Evolutionary conservation across 2,329 filamentous ascomycete species (phyloP), one percentile per base, ranked within the genome.

Genomic region (Aspergillus pseudonomiae): DNA sequence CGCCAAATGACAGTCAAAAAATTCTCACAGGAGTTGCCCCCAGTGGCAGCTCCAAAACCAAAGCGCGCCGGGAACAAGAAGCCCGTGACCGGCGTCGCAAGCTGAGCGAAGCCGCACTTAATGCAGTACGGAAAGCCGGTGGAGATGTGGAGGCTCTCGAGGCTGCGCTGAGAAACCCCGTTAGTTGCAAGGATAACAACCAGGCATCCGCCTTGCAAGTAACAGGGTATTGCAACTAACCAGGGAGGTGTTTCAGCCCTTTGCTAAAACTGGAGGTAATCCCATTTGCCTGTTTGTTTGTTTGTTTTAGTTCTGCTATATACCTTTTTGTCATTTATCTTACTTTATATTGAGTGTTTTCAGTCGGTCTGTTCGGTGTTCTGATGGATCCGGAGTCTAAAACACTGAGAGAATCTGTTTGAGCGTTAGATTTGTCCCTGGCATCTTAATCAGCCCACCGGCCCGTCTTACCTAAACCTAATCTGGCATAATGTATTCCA

Each of bases 21-120:
- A 89, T 99, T 50, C 87, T 99, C 78, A 92, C 88, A 9, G 94
- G 94, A 6, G 95, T 99, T 14, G 95, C 95, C 53, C 94, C 94
- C 0, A 94, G 90, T 68, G 95, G 95, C 11, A 93, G 89, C 70
- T 91, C 88, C 69, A 98, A 98, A 85, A 98, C 95, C 10, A 97
- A 97, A 76, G 93, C 93, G n/a, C 82, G 93, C 61, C 83, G 95
- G 57, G 94, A 98, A 78, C 91, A 92, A 76, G 94, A 97, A 80
- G 92, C 92, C 1, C 83, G 86, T 59, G 94, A 97, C 73, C 89
- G 90, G 78, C 83, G 91, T 71, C 81, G 79, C 63, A 79, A 79
- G 67, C 65, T 81, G 39, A 78, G 77, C 57, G 79, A 80, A 63
- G 79, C 78, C 61, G 79, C 79, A 39, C 71, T 81, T 59, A 73